Base-by-base conservation (phyloP, 2,329 filamentous ascomycete species). In the Cladosporium sp. region DNA sequence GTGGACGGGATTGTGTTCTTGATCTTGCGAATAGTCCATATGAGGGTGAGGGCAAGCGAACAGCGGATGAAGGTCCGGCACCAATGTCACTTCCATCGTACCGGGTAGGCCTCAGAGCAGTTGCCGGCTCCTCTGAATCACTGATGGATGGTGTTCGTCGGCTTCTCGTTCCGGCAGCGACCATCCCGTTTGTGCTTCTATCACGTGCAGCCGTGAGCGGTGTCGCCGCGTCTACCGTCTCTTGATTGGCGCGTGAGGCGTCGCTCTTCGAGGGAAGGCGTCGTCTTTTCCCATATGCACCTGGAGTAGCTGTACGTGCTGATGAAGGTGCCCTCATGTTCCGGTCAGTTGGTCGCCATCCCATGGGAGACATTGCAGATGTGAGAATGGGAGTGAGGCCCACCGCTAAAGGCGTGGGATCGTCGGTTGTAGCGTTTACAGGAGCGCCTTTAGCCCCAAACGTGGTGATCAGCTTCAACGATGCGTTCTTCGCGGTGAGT, bases 401-500 rank as follows among this genome's bases (percentile, higher is more conserved):
- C 10, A 28, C 49, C 8, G 49, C 49, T 1, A 49, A 8, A 11
- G 53, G 26, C 7, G 53, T 30, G n/a, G 80, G 65, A 91, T 91
- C 69, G 93, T 51, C 64, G n/a, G n/a, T n/a, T 39, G 58, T 18
- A 36, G 78, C 91, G 6, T 8, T 32, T 88, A 77, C 87, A 67
- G 89, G 88, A 5, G 82, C 81, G 4, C 79, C 80, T 56, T 83
- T 82, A 57, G 88, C 86, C 6, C 88, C 90, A 72, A 99, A 98
- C 0, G 90, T 89, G 0, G 95, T 98, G 72, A 98, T 96, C 2
- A 98, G 85, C 76, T 96, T 97, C 66, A 98, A 82, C 0, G 93
- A 88, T 13, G 92, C 91, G 28, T 90, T 89, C 80, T 96, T 96
- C 16, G 89, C 87, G 61, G 92, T 87, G 56, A 85, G 79, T 32